Percentiles rank a stretch among this genome's conserved stretches.
Evolutionary conservation across 2,329 filamentous ascomycete genomes (phyloP).

Genomic region (Berkeleyomyces basicola): DNA sequence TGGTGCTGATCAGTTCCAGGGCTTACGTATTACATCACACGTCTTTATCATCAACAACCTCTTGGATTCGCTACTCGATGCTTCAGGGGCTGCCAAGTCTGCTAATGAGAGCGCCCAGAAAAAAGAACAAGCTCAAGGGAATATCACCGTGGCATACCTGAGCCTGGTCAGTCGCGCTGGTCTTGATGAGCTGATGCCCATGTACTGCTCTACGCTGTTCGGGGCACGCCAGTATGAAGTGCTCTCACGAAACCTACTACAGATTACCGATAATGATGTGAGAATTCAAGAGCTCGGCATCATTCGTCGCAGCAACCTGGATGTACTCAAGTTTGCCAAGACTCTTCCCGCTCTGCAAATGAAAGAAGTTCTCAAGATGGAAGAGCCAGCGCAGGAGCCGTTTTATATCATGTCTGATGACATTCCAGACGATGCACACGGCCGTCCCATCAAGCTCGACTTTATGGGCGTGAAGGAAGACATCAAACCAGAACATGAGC

Average conservation of each 20-base stretch:
- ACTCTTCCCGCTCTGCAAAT: slow-evolving; percentile 43
- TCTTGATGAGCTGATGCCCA: slow-evolving; percentile 62
- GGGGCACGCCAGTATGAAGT: slow-evolving; percentile 48
- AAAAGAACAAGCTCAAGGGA: slow-evolving; percentile 41
- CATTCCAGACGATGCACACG: slow-evolving; percentile 33
- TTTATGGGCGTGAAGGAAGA: slow-evolving; percentile 46
- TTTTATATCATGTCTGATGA: slow-evolving; percentile 33
- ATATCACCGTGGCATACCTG: slow-evolving; percentile 67
- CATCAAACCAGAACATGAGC: slow-evolving; percentile 46
- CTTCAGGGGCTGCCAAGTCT: not conserved
- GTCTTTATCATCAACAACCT: slow-evolving; percentile 48
- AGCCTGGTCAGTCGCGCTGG: slow-evolving; percentile 57
- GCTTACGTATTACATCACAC: slow-evolving; percentile 53
- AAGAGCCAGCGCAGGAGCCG: slow-evolving; percentile 12
- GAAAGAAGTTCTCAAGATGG: slow-evolving; percentile 27
- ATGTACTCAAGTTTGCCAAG: slow-evolving; percentile 56
- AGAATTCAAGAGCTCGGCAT: slow-evolving; percentile 54
- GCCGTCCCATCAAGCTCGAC: slow-evolving; percentile 49
- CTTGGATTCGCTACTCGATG: slow-evolving; percentile 37
- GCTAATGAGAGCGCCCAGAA: not conserved
- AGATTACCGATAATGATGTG: slow-evolving; percentile 48
- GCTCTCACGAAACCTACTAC: slow-evolving; percentile 60
- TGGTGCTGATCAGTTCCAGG: slow-evolving; percentile 40
- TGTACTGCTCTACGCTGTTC: slow-evolving; percentile 71
- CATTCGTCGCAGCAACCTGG: slow-evolving; percentile 57